A percentile compares a stretch with the other conserved stretches of the same genome.
Conservation (phyloP, 2,329 filamentous ascomycete species). For the Cladophialophora immunda region DNA sequence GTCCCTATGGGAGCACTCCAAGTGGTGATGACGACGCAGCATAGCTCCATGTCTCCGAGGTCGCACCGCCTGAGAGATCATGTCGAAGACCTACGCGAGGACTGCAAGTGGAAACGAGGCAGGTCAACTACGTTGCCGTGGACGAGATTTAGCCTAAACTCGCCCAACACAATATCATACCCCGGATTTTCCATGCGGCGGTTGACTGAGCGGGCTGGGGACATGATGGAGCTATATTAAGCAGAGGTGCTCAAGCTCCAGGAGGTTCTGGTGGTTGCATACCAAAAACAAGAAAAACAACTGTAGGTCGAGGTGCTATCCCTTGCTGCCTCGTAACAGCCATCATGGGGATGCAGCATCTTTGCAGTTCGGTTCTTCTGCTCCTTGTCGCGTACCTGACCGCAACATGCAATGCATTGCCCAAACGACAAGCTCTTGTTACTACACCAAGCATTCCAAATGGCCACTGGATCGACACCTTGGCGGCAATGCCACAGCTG, state of each 20-base stretch:
- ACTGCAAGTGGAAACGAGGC: not conserved
- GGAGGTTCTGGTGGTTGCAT: slow-evolving; percentile 3
- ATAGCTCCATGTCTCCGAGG: not conserved
- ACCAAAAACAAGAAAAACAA: not conserved
- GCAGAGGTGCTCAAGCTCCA: slow-evolving; percentile 10
- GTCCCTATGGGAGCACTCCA: not conserved
- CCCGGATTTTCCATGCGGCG: slow-evolving; percentile 11
- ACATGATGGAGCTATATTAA: slow-evolving; percentile 12
- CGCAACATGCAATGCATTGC: slow-evolving; percentile 18
- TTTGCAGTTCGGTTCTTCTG: not conserved
- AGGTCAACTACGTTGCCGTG: not conserved
- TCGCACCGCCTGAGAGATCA: not conserved
- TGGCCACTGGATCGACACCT: slow-evolving; percentile 68
- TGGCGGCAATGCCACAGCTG: slow-evolving; percentile 72
- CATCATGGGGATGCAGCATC: slow-evolving; percentile 3
- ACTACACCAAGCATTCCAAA: slow-evolving; percentile 25
- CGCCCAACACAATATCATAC: not conserved
- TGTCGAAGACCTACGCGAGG: not conserved
- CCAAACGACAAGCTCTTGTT: slow-evolving; percentile 15
- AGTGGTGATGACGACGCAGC: slow-evolving; percentile 9
- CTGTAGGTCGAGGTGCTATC: not conserved
- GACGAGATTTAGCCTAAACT: slow-evolving; percentile 19
- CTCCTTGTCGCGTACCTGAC: slow-evolving; percentile 10
- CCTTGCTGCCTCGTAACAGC: not conserved
- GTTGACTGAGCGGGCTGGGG: not conserved